These are phyloP conservation scores for Coemansia sp. DNA, from an alignment of 192 early-diverging fungal species.

Conservation along the genomic window DNA sequence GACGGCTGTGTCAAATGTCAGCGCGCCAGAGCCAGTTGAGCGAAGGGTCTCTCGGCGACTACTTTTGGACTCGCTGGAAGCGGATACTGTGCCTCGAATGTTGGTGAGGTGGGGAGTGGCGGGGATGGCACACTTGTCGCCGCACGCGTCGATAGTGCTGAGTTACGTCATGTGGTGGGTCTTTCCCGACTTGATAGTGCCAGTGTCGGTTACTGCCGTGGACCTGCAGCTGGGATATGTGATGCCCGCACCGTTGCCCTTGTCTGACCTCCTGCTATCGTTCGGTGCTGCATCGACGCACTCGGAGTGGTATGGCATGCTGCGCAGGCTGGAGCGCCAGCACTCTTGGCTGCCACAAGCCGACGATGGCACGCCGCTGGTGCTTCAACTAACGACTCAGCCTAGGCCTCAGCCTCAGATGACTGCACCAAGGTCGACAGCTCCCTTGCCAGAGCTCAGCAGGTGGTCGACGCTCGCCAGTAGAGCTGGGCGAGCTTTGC, in stretches of 20 bases:
- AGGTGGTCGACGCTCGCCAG: background rate
- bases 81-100: slow-evolving; percentile 27
- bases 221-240: slow-evolving; percentile 40
- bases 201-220: slow-evolving; percentile 27
- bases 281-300: slow-evolving; percentile 10
- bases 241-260: background rate
- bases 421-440: background rate
- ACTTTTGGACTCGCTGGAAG: slow-evolving; percentile 22
- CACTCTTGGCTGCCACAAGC: slow-evolving; percentile 38
- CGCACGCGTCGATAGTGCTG: slow-evolving; percentile 18
- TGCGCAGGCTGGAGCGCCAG: slow-evolving; percentile 30
- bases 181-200: slow-evolving; percentile 45
- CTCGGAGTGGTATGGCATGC: slow-evolving; percentile 54
- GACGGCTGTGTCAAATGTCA: background rate
- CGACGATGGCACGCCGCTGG: slow-evolving; percentile 46
- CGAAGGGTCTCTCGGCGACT: slow-evolving; percentile 31
- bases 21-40: background rate
- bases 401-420: background rate
- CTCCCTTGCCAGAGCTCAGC: background rate
- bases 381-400: slow-evolving; percentile 13
- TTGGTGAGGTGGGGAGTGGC: slow-evolving; percentile 22
- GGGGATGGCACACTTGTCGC: slow-evolving; percentile 11
- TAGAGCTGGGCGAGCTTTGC: background rate
- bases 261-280: background rate
- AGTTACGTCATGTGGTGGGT: slow-evolving; percentile 39